Conservation (phyloP, 768 basidiomycete species). For the Amanita pseudoporphyria region DNA sequence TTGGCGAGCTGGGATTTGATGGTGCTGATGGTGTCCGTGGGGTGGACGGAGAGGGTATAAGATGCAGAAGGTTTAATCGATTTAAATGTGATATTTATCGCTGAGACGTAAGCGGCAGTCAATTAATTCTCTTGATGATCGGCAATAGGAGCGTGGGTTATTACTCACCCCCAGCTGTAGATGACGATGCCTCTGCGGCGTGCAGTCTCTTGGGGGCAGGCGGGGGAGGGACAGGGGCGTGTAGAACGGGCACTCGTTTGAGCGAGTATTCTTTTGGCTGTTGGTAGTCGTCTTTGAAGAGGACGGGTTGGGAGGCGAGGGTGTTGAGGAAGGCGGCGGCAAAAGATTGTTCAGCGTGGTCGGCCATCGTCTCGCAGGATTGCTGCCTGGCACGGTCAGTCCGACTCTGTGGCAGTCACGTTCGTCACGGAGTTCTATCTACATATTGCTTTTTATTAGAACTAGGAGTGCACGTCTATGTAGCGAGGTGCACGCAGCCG, state of each 20-base stretch:
- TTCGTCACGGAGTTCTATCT: too few species aligned
- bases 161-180: slow-evolving; percentile 1
- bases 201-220: slow-evolving; percentile 6
- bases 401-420: slow-evolving; percentile 8
- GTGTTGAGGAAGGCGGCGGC: slow-evolving; percentile 56
- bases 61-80: slow-evolving; percentile 80
- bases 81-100: slow-evolving; percentile 70
- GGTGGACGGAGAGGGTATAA: slow-evolving; percentile 62
- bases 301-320: slow-evolving; percentile 56
- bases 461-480: too few species aligned
- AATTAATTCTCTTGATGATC: neutral
- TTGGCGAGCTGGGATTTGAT: slow-evolving; percentile 72
- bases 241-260: slow-evolving; percentile 57
- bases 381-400: neutral
- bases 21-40: slow-evolving; percentile 73
- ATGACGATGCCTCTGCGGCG: neutral
- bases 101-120: slow-evolving; percentile 14
- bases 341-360: slow-evolving; percentile 58
- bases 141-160: neutral
- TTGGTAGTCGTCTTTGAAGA: slow-evolving; percentile 68
- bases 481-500: too few species aligned
- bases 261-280: slow-evolving; percentile 57
- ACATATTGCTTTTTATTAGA: too few species aligned
- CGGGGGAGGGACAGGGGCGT: slow-evolving; percentile 6
- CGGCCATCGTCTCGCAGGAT: slow-evolving; percentile 22